Conservation (phyloP, 2,329 filamentous ascomycete species). For the Bretziella fagacearum region DNA sequence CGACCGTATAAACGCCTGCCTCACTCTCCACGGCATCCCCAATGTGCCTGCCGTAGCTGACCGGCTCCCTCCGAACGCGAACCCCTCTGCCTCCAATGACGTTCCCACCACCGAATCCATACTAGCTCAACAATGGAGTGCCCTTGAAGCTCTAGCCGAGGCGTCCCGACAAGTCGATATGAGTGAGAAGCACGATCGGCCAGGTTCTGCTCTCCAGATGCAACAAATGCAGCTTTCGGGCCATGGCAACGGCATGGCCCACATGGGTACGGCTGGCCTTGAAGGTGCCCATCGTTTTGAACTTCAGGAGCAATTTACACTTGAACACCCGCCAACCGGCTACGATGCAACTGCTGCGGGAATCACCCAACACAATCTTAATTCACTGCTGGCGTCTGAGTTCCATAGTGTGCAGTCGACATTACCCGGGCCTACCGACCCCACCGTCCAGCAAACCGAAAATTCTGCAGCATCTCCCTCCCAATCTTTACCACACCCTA, state of each 20-base stretch:
- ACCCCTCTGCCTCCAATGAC: constrained; percentile 13
- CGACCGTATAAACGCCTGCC: constrained; percentile 58
- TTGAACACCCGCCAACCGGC: constrained; percentile 37
- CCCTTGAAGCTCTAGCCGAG: constrained; percentile 72
- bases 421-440: background rate
- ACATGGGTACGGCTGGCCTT: constrained; percentile 4
- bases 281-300: constrained; percentile 28
- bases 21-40: constrained; percentile 54
- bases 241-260: constrained; percentile 7
- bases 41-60: constrained; percentile 20
- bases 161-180: constrained; percentile 66
- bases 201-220: constrained; percentile 20
- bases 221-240: constrained; percentile 2
- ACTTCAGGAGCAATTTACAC: constrained; percentile 40
- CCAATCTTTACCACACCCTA: background rate
- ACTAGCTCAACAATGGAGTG: constrained; percentile 50
- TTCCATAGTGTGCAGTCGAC: constrained; percentile 8
- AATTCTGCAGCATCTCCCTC: background rate
- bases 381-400: constrained; percentile 8
- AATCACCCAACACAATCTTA: constrained; percentile 11
- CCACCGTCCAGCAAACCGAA: no score
- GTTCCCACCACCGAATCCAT: constrained; percentile 16
- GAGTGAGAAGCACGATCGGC: constrained; percentile 37
- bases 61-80: constrained; percentile 3
- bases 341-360: constrained; percentile 26